Percentiles rank a stretch among this genome's conserved stretches.
These are phyloP conservation scores for Iberis amara DNA, from an alignment of 441 rosid genomes.

Conservation along the genomic window DNA sequence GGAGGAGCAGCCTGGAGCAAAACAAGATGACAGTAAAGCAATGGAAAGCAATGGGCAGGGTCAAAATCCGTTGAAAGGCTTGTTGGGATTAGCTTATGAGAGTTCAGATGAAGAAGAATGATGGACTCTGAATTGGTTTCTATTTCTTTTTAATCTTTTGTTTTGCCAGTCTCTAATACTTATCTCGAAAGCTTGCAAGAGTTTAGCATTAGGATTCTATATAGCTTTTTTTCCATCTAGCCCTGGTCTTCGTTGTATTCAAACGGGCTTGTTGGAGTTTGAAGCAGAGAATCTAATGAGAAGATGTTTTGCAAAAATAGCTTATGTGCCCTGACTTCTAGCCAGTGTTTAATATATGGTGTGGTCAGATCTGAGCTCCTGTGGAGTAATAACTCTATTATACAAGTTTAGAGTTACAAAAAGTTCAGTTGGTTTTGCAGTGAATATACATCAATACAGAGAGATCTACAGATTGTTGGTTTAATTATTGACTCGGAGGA, in stretches of 20 bases:
- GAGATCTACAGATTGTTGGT: slow-evolving; percentile 22
- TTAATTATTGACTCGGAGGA: slow-evolving; percentile 4
- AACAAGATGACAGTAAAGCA: slow-evolving; percentile 11
- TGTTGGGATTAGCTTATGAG: slow-evolving; percentile 76
- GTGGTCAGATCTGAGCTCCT: slow-evolving; percentile 1
- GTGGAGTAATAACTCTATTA: neutral
- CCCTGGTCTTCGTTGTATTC: slow-evolving; percentile 25
- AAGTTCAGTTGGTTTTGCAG: slow-evolving; percentile 19
- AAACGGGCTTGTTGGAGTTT: slow-evolving; percentile 24
- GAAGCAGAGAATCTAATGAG: slow-evolving; percentile 13
- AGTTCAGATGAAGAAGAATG: slow-evolving; percentile 80
- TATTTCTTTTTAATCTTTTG: neutral
- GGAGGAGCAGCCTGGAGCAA: slow-evolving; percentile 18
- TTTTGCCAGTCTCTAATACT: slow-evolving; percentile 2
- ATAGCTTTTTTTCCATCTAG: slow-evolving; percentile 20
- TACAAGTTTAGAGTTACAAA: slow-evolving; percentile 18
- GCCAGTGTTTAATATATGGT: too few relatives aligned
- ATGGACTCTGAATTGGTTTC: slow-evolving; percentile 9
- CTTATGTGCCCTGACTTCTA: too few relatives aligned
- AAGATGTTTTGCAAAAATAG: slow-evolving; percentile 4
- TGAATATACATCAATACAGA: slow-evolving; percentile 15
- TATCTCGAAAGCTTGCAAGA: slow-evolving; percentile 19
- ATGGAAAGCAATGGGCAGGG: slow-evolving; percentile 26
- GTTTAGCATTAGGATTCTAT: slow-evolving; percentile 24
- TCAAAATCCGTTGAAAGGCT: slow-evolving; percentile 48